Evolutionary conservation across 306 rosid genomes (phyloP).

Genomic region (Casuarina glauca): DNA sequence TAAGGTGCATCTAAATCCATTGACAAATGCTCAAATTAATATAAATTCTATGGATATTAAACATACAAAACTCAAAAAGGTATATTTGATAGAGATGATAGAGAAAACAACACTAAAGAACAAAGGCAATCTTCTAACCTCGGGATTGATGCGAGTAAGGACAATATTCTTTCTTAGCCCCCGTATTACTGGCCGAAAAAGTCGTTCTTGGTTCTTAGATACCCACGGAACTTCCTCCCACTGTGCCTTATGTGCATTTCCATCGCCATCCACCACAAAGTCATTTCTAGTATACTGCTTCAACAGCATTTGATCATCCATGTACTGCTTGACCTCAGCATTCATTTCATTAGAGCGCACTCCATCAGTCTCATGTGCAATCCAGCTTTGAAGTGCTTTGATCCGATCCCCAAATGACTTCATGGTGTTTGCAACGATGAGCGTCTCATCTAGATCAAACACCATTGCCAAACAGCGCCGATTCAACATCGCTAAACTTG

Average conservation of each 20-base stretch:
- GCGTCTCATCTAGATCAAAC: too few species aligned
- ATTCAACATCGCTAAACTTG: too few species aligned
- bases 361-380: conserved; percentile 29
- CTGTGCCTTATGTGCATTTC: conserved; percentile 68
- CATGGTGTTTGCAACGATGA: too few species aligned
- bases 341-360: conserved; percentile 75
- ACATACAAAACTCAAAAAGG: conserved; percentile 13
- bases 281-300: conserved; percentile 75
- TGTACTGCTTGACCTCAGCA: conserved; percentile 73
- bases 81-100: background rate
- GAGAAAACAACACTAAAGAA: conserved; percentile 9
- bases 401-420: too few species aligned
- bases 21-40: background rate
- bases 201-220: conserved; percentile 53
- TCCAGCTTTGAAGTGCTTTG: too few species aligned
- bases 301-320: conserved; percentile 71
- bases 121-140: conserved; percentile 47
- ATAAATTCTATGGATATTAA: background rate
- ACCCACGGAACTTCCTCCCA: conserved; percentile 72
- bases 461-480: too few species aligned
- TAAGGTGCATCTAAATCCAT: background rate
- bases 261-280: conserved; percentile 59
- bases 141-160: conserved; percentile 95
- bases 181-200: conserved; percentile 77
- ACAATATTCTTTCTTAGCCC: conserved; percentile 75